Percentiles rank a stretch among this genome's conserved stretches.
phyloP scores from a whole-genome alignment of 1,284 basidiomycete genomes.

The Ceratobasidium sp. region DNA sequence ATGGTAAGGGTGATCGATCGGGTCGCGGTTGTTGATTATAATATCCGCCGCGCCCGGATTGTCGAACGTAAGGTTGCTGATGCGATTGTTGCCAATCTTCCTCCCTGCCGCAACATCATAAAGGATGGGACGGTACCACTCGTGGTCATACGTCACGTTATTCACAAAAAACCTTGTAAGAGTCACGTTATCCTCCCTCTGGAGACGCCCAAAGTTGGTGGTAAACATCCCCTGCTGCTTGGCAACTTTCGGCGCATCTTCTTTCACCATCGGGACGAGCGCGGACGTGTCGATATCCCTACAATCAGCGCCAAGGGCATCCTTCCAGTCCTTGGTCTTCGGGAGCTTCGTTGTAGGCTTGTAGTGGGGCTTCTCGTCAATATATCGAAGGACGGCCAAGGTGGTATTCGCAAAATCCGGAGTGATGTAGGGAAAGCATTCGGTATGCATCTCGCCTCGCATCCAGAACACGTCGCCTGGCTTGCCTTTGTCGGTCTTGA shows the following conservation, averaged over 20 bases:
- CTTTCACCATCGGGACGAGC: constrained; percentile 52
- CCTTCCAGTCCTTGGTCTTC: constrained; percentile 50
- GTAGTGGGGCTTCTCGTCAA: constrained; percentile 10
- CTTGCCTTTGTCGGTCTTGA: constrained; percentile 53
- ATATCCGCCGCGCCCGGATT: constrained; percentile 23
- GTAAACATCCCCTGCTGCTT: constrained; percentile 50
- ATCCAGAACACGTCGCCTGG: constrained; percentile 54
- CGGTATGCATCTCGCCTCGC: constrained; percentile 51
- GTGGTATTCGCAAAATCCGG: constrained; percentile 38
- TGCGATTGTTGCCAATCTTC: constrained; percentile 48
- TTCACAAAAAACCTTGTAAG: constrained; percentile 51
- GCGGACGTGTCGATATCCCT: constrained; percentile 51
- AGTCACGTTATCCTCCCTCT: neutral
- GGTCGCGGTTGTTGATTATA: constrained; percentile 56
- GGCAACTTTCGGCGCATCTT: constrained; percentile 49
- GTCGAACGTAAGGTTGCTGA: constrained; percentile 52
- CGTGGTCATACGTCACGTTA: constrained; percentile 52
- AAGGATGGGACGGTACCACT: constrained; percentile 55
- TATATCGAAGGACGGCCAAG: constrained; percentile 51
- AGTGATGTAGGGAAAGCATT: constrained; percentile 34
- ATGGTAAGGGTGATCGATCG: constrained; percentile 58
- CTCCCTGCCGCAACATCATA: constrained; percentile 50
- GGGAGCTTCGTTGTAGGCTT: constrained; percentile 46
- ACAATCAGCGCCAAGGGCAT: constrained; percentile 43
- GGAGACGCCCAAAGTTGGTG: constrained; percentile 49